Evolutionary conservation across 1,284 basidiomycete species (phyloP).

Genomic region (Cryptococcus wingfieldii): DNA sequence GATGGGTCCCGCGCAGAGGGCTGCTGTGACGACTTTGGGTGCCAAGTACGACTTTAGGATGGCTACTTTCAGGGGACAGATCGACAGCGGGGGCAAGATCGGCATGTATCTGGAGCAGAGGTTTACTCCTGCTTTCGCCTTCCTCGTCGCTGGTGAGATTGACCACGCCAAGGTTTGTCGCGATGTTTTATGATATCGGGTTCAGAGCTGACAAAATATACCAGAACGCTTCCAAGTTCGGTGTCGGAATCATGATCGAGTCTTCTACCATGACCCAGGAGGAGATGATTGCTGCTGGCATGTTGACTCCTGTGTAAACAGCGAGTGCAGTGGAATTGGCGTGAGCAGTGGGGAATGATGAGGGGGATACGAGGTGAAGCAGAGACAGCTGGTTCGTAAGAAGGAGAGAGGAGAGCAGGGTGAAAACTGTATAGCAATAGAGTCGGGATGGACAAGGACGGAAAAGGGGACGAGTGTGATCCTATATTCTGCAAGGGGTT

Average conservation of each 20-base stretch:
- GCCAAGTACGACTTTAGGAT: slow-evolving; percentile 96
- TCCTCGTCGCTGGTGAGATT: slow-evolving; percentile 93
- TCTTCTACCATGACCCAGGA: slow-evolving; percentile 42
- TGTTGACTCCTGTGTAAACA: slow-evolving; percentile 37
- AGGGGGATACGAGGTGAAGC: neutral
- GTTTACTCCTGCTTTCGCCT: slow-evolving; percentile 90
- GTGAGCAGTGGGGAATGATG: neutral
- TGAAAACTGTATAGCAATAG: too few species aligned
- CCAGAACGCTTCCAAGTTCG: slow-evolving; percentile 86
- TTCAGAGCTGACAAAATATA: neutral
- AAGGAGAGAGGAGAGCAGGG: neutral
- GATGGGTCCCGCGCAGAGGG: slow-evolving; percentile 61
- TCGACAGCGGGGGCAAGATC: slow-evolving; percentile 90
- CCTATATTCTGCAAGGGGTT: slow-evolving; percentile 1
- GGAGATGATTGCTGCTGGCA: slow-evolving; percentile 49
- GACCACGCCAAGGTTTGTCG: slow-evolving; percentile 87
- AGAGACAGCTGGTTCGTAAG: neutral
- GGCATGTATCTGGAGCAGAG: slow-evolving; percentile 92
- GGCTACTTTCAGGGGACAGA: slow-evolving; percentile 85
- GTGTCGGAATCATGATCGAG: slow-evolving; percentile 95
- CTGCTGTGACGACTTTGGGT: slow-evolving; percentile 86
- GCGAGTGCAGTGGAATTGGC: neutral
- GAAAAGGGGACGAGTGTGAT: neutral
- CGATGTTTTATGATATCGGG: neutral
- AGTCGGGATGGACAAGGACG: too few species aligned